Base-by-base conservation (phyloP, 2,329 filamentous ascomycete species). In the Fusarium buxicola region DNA sequence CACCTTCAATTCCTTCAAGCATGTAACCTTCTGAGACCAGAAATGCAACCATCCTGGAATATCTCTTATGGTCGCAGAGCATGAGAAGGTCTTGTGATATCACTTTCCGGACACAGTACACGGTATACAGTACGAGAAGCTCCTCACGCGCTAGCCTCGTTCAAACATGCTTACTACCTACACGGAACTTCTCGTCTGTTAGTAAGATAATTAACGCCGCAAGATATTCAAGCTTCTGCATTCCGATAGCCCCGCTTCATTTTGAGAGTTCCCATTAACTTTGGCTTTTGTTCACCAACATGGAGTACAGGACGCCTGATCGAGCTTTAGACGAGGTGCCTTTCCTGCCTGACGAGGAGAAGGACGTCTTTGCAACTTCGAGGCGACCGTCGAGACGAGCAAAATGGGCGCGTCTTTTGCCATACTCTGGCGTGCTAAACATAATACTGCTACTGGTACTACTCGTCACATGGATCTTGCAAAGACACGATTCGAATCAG, bases 371-470 rank as follows among this genome's bases (percentile, higher is more conserved):
- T 27, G 2, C 11, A 7, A 18, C 6, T 25, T 24, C 18, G 5
- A 34, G 5, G 11, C 32, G 11, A n/a, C 9, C n/a, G 2, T 32
- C 50, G 9, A 39, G 8, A 27, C 27, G 18, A 18, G 34, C 24
- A 12, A 28, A 10, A 46, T 39, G 40, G 41, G 39, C 27, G 4
- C 41, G 24, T 27, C 18, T 46, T 10, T 32, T 53, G 3, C 32
- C 41, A 31, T 53, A 53, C 34, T 53, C 50, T 12, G 27, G 40
- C 4, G 18, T 32, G 8, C 12, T 53, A 3, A 53, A 53, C n/a
- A 34, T 53, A 7, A 10, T 7, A 3, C 11, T 53, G 16, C 11
- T 53, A 3, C n/a, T 46, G 1, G n/a, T 15, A 13, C 41, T 53
- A 4, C 5, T 39, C 11, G 27, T 5, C 5, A 31, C 34, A 6